phyloP scores from a whole-genome alignment of 805 yeast genomes.

The Blastobotrys terrestris region DNA sequence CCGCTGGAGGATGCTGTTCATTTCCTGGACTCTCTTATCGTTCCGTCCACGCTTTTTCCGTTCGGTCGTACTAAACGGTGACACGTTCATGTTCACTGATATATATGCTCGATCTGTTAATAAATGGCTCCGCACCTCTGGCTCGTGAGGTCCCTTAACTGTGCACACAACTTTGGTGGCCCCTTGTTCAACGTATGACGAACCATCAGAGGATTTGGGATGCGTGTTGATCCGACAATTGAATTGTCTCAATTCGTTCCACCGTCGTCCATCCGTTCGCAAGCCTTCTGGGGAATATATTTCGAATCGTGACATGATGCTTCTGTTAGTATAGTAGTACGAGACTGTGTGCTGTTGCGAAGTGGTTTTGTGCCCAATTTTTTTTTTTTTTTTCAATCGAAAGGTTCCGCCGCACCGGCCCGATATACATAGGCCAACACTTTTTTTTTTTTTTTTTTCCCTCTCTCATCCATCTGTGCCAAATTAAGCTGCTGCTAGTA shows the following conservation, averaged over 20 bases:
- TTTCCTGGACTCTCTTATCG: slow-evolving; percentile 41
- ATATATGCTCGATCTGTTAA: slow-evolving; percentile 50
- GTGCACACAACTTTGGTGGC: slow-evolving; percentile 80
- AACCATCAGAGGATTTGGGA: slow-evolving; percentile 71
- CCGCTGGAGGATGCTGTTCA: slow-evolving; percentile 27
- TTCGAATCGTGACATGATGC: slow-evolving; percentile 40
- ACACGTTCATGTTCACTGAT: slow-evolving; percentile 59
- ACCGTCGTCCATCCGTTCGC: slow-evolving; percentile 84
- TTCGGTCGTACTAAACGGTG: slow-evolving; percentile 75
- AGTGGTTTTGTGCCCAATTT: too few relatives aligned
- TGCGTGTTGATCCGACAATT: slow-evolving; percentile 81
- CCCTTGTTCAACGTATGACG: slow-evolving; percentile 88
- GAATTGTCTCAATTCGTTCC: slow-evolving; percentile 86
- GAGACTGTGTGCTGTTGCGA: too few relatives aligned
- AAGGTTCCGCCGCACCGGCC: background rate
- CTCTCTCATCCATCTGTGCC: background rate
- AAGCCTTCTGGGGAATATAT: slow-evolving; percentile 93
- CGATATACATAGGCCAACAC: too few relatives aligned
- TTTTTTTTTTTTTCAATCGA: background rate
- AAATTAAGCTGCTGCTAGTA: too few relatives aligned
- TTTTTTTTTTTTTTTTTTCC: background rate
- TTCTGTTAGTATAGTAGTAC: background rate
- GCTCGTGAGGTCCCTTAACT: slow-evolving; percentile 89
- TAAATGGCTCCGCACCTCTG: slow-evolving; percentile 43
- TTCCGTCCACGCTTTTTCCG: slow-evolving; percentile 62